A percentile compares a stretch with the other conserved stretches of the same genome.
Conservation (phyloP, 75 land plant species). For the Cunninghamia lanceolata region DNA sequence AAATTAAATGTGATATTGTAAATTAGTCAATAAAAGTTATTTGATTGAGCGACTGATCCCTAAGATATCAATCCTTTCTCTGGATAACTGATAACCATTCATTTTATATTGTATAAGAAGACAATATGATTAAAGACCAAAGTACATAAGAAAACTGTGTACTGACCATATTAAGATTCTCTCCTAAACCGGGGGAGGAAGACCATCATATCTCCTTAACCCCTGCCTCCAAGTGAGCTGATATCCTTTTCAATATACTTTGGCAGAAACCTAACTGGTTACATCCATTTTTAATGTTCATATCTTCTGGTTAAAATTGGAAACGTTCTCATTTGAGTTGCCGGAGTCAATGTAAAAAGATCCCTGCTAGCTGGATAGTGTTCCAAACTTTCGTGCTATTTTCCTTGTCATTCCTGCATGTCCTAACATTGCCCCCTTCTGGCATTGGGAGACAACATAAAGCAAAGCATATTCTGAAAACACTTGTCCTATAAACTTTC, state of each 20-base stretch:
- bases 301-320: not conserved
- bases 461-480: no score
- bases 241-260: no score
- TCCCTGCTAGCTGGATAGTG: no score
- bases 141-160: not conserved
- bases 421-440: no score
- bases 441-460: no score
- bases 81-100: not conserved
- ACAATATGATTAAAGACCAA: not conserved
- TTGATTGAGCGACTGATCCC: no score
- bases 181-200: not conserved
- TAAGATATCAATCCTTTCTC: not conserved
- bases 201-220: not conserved
- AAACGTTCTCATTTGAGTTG: not conserved
- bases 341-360: not conserved
- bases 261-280: not conserved
- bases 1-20: no score
- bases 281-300: no score
- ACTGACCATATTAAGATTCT: no score
- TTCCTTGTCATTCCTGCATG: not conserved
- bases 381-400: not conserved
- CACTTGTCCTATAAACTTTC: no score
- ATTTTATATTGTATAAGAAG: not conserved
- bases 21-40: no score
- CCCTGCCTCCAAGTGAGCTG: not conserved